Evolutionary conservation across 2,329 filamentous ascomycete genomes (phyloP).

Genomic region (Fusarium sp.): DNA sequence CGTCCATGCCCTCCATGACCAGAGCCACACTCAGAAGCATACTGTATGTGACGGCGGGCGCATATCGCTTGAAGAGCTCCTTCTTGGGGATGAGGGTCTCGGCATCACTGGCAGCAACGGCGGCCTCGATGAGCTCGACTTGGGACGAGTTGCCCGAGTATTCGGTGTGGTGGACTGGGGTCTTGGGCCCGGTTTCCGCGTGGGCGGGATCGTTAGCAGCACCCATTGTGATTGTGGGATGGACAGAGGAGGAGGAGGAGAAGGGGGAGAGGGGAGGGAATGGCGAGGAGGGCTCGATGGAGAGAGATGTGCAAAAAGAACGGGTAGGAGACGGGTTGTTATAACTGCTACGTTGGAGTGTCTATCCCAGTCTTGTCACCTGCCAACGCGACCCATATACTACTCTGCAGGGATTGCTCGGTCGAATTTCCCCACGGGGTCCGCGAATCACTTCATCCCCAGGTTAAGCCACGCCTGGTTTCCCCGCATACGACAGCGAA

Average conservation of each 20-base stretch:
- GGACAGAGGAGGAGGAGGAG: neutral
- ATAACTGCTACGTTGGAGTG: conserved; percentile 11
- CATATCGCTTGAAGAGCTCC: conserved; percentile 48
- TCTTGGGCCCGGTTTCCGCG: conserved; percentile 27
- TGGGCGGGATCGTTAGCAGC: conserved; percentile 21
- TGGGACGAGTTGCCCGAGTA: conserved; percentile 41
- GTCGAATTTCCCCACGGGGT: conserved; percentile 34
- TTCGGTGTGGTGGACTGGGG: conserved; percentile 39
- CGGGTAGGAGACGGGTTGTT: conserved; percentile 7
- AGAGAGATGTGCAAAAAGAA: conserved; percentile 29
- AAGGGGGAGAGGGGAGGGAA: neutral
- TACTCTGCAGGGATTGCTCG: conserved; percentile 21
- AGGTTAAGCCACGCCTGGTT: conserved; percentile 4
- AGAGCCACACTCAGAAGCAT: conserved; percentile 50
- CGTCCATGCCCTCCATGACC: conserved; percentile 57
- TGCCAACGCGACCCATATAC: neutral
- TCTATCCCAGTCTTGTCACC: neutral
- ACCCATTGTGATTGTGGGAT: conserved; percentile 21
- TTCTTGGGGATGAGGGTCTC: conserved; percentile 47
- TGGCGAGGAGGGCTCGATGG: conserved; percentile 22
- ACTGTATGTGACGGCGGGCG: conserved; percentile 46
- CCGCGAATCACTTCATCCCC: conserved; percentile 27
- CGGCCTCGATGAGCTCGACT: conserved; percentile 50
- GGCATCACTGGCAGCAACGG: conserved; percentile 46
- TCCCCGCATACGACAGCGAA: conserved; percentile 22